These are phyloP conservation scores for Iberis amara DNA, from an alignment of 441 rosid species.

Conservation along the genomic window DNA sequence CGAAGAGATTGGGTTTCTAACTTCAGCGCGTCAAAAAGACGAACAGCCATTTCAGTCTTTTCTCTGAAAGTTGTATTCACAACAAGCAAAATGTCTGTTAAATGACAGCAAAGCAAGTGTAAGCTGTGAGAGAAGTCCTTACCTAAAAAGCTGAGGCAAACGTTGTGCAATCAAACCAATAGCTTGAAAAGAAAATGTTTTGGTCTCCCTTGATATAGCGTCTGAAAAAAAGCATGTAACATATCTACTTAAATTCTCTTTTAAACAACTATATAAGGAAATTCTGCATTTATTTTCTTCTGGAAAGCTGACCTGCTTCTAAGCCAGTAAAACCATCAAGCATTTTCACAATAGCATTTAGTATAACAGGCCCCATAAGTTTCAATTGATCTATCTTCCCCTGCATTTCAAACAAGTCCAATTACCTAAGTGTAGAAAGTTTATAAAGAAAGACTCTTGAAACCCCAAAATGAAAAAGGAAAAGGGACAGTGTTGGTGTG, in stretches of 20 bases:
- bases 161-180: constrained; percentile 90
- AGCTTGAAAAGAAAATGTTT: constrained; percentile 81
- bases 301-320: constrained; percentile 55
- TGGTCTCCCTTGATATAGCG: constrained; percentile 65
- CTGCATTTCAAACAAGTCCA: constrained; percentile 36
- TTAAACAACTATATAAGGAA: not conserved
- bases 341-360: constrained; percentile 77
- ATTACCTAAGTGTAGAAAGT: not conserved
- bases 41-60: constrained; percentile 86
- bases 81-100: constrained; percentile 6
- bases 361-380: constrained; percentile 90
- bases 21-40: constrained; percentile 85
- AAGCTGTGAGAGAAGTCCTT: constrained; percentile 19
- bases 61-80: constrained; percentile 49
- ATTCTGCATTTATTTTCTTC: not conserved
- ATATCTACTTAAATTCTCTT: constrained; percentile 24
- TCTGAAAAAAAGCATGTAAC: constrained; percentile 43
- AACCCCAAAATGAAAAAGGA: constrained; percentile 9
- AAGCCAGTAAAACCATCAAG: constrained; percentile 70
- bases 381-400: constrained; percentile 80
- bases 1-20: constrained; percentile 68
- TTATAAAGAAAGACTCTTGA: not conserved
- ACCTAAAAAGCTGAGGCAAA: constrained; percentile 92
- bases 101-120: constrained; percentile 20
- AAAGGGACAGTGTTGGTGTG: constrained; percentile 8